Conservation (phyloP, 441 rosid genomes). For the Manihot esculenta region DNA sequence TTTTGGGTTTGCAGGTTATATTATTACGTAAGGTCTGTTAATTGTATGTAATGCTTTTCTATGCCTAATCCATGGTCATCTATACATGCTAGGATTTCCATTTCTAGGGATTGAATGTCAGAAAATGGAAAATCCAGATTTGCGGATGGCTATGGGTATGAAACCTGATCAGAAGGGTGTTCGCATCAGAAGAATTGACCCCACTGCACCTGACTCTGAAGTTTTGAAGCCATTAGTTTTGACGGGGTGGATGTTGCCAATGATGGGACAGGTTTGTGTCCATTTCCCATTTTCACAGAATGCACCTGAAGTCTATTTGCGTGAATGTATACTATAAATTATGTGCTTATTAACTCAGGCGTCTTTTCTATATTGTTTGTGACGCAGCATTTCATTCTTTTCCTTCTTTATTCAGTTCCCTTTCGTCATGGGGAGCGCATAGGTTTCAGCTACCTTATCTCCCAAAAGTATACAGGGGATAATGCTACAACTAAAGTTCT, state of each 20-base stretch:
- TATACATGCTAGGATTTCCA: conserved; percentile 61
- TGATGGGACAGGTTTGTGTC: conserved; percentile 82
- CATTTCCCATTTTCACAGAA: not conserved
- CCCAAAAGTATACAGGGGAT: conserved; percentile 91
- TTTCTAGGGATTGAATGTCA: conserved; percentile 95
- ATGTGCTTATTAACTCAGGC: not conserved
- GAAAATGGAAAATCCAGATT: conserved; percentile 95
- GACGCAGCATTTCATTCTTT: not conserved
- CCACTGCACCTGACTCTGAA: conserved; percentile 78
- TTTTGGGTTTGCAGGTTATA: conserved; percentile 78
- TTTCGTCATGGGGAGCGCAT: conserved; percentile 91
- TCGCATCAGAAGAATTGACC: conserved; percentile 84
- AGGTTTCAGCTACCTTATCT: conserved; percentile 88
- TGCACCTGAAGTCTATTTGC: not conserved
- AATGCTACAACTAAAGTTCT: conserved; percentile 71
- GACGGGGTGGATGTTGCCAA: conserved; percentile 86
- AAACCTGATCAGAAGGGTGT: conserved; percentile 83
- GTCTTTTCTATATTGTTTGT: not conserved
- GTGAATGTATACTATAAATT: not conserved
- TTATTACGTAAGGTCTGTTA: conserved; percentile 7
- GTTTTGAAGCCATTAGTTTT: conserved; percentile 86
- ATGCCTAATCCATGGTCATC: not conserved
- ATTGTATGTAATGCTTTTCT: conserved; percentile 3
- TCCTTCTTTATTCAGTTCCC: conserved; percentile 57
- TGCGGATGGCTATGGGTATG: conserved; percentile 86